Base-by-base conservation (phyloP, 2,329 filamentous ascomycete species). In the Zymoseptoria pseudotritici region DNA sequence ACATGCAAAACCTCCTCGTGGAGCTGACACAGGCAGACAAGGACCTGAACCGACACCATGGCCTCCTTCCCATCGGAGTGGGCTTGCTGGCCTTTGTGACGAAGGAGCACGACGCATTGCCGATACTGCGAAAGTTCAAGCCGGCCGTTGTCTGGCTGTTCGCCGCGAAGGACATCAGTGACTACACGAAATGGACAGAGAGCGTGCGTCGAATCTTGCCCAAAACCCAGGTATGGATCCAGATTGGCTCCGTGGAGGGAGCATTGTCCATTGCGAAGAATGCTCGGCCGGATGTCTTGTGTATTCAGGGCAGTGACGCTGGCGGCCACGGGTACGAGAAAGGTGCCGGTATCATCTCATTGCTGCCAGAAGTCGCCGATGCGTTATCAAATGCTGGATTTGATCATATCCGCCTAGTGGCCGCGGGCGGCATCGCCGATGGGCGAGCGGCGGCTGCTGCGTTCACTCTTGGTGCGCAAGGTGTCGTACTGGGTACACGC, bases 131-230 rank as follows among this genome's bases (percentile, higher is more conserved):
- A 19, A 72, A 75, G n/a, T 80, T 85, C 70, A 73, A 72, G 0
- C 85, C 86, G 1, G 81, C 80, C 1, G 85, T 84, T 0, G 78
- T 86, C 8, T 89, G 87, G 86, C 78, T 90, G 42, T 89, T 89
- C 67, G 86, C 86, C 1, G 83, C 85, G 1, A 57, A 61, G 6
- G 70, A 77, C 7, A 61, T 73, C 17, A 70, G 74, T n/a, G 74
- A 79, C 49, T 70, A 74, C 61, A 60, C 58, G 17, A 69, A 52
- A 22, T 77, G 70, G 73, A 66, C 69, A 17, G 57, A 57, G n/a
- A 66, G 66, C 9, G 68, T 70, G 8, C 69, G 74, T 10, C 49
- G 62, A 6, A 71, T 66, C 3, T 70, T 72, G 65, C 55, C 76
- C 20, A 65, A 60, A 5, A 80, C 63, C 10, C 76, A 78, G 57